These are phyloP conservation scores for Ramichloridium luteum DNA, from an alignment of 2,329 filamentous ascomycete species.

Conservation along the genomic window DNA sequence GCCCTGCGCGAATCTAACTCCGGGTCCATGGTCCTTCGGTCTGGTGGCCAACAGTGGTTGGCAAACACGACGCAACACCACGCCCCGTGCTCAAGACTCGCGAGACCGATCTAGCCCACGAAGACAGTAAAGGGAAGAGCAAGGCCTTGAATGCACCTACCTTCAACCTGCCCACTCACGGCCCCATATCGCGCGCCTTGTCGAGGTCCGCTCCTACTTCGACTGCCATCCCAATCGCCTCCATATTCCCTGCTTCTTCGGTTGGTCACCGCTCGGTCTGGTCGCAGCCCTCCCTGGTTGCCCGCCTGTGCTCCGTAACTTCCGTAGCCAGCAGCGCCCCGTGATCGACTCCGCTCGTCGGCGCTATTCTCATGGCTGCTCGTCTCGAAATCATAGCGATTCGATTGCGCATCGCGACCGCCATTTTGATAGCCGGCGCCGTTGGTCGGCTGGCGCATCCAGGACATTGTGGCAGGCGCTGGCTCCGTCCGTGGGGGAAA, in stretches of 20 bases:
- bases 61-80: too few relatives aligned
- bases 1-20: too few relatives aligned
- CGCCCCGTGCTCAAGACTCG: too few relatives aligned
- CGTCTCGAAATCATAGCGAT: conserved; percentile 24
- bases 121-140: too few relatives aligned
- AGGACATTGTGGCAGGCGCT: conserved; percentile 10
- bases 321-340: conserved; percentile 30
- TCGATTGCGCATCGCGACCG: conserved; percentile 22
- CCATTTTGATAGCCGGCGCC: conserved; percentile 27
- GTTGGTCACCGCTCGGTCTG: conserved; percentile 31
- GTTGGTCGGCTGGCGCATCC: conserved; percentile 13
- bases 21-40: too few relatives aligned
- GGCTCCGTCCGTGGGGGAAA: too few relatives aligned
- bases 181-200: conserved; percentile 23
- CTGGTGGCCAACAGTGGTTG: too few relatives aligned
- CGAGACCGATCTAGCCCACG: too few relatives aligned
- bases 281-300: too few relatives aligned
- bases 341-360: conserved; percentile 24
- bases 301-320: conserved; percentile 24
- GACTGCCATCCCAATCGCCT: conserved; percentile 18
- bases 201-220: conserved; percentile 24
- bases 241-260: conserved; percentile 33
- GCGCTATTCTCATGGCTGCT: conserved; percentile 25
- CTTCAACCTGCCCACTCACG: conserved; percentile 32
- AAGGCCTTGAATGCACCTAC: too few relatives aligned